phyloP scores from a whole-genome alignment of 1,284 basidiomycete genomes.

The Austroboletus niveus region DNA sequence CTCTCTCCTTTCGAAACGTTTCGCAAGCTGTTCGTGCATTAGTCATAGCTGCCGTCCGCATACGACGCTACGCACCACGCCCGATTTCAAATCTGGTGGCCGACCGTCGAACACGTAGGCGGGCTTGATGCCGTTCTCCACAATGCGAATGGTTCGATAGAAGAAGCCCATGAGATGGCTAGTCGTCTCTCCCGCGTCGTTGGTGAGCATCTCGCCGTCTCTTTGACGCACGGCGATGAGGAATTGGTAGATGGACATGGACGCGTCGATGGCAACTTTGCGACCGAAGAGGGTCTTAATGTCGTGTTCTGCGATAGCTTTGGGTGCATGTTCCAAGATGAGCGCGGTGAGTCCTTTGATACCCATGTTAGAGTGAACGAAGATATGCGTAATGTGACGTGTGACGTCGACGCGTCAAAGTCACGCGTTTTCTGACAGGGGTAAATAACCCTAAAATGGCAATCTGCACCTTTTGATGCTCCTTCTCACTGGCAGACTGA shows the following conservation, averaged over 20 bases:
- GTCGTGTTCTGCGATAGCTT: slow-evolving; percentile 85
- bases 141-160: slow-evolving; percentile 95
- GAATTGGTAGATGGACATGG: slow-evolving; percentile 95
- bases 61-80: slow-evolving; percentile 68
- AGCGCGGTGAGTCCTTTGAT: slow-evolving; percentile 93
- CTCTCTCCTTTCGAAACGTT: slow-evolving; percentile 88
- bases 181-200: slow-evolving; percentile 95
- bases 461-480: too few relatives aligned
- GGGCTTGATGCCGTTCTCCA: slow-evolving; percentile 99
- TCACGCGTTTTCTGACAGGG: background rate
- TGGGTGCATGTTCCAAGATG: slow-evolving; percentile 87
- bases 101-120: slow-evolving; percentile 99
- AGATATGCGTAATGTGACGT: slow-evolving; percentile 17
- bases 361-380: slow-evolving; percentile 52
- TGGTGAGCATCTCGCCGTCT: slow-evolving; percentile 96
- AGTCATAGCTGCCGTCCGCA: background rate
- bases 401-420: slow-evolving; percentile 13
- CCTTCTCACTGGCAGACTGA: too few relatives aligned
- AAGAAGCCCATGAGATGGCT: slow-evolving; percentile 99
- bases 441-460: background rate
- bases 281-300: slow-evolving; percentile 97
- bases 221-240: slow-evolving; percentile 95
- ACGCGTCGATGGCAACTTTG: slow-evolving; percentile 98
- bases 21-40: slow-evolving; percentile 63
- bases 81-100: slow-evolving; percentile 95